Percentiles rank a stretch among this genome's conserved stretches.
These are phyloP conservation scores for Conticribra guillardii DNA, from an alignment of 108 stramenopile genomes.

Conservation along the genomic window DNA sequence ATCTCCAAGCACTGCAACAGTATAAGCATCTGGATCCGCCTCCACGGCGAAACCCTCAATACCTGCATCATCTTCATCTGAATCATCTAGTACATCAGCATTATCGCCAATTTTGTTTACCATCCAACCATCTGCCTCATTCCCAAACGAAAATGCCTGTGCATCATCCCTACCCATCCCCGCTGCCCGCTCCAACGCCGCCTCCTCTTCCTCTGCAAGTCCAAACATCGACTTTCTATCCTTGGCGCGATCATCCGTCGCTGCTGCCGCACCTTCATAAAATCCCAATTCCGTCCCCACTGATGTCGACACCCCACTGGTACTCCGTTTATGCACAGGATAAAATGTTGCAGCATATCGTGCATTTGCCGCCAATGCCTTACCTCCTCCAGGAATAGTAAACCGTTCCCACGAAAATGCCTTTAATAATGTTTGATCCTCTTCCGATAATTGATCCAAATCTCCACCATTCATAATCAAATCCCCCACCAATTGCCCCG, in stretches of 20 bases:
- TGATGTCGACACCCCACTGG: constrained; percentile 66
- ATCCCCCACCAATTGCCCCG: constrained; percentile 71
- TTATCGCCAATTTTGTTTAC: not conserved
- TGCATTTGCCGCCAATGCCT: constrained; percentile 68
- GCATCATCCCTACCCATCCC: constrained; percentile 66
- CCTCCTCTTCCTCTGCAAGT: constrained; percentile 40
- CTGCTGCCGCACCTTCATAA: constrained; percentile 79
- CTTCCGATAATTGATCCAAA: constrained; percentile 16
- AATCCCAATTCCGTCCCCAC: constrained; percentile 89
- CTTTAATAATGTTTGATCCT: constrained; percentile 58
- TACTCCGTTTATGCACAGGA: constrained; percentile 71
- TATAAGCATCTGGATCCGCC: constrained; percentile 45
- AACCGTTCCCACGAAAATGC: constrained; percentile 90
- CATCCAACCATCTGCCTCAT: constrained; percentile 30
- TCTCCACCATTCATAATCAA: constrained; percentile 35
- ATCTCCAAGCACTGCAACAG: constrained; percentile 34
- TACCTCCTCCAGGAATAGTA: constrained; percentile 62
- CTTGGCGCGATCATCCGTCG: constrained; percentile 64
- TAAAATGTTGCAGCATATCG: constrained; percentile 82
- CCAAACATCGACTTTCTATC: constrained; percentile 68
- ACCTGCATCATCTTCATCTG: constrained; percentile 3
- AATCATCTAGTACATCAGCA: not conserved
- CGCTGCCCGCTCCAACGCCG: constrained; percentile 74
- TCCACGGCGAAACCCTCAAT: constrained; percentile 11
- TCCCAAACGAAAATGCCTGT: constrained; percentile 49